These are phyloP conservation scores for Mycena capillaripes DNA, from an alignment of 768 basidiomycete genomes.

Conservation along the genomic window DNA sequence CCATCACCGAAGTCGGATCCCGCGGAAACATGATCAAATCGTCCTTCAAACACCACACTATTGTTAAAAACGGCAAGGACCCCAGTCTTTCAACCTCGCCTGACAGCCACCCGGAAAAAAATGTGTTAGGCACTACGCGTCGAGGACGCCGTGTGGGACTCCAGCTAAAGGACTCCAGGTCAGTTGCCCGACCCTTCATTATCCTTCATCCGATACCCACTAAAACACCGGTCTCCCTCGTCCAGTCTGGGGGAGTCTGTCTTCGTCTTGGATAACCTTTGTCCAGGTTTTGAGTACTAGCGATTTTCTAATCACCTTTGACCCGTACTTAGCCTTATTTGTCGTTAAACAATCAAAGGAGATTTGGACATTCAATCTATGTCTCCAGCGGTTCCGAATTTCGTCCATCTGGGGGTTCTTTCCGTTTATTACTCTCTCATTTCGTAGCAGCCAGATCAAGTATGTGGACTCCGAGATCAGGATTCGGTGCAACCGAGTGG, in stretches of 20 bases:
- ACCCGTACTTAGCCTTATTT: not conserved
- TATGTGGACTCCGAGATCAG: slow-evolving; percentile 26
- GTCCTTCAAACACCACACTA: no score
- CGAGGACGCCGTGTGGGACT: not conserved
- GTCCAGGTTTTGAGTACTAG: not conserved
- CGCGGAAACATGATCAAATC: no score
- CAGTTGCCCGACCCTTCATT: not conserved
- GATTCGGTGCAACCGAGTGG: slow-evolving; percentile 15
- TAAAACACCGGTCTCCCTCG: not conserved
- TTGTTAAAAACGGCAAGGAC: no score
- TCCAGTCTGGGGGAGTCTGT: slow-evolving; percentile 15
- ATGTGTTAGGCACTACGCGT: not conserved
- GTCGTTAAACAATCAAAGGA: not conserved
- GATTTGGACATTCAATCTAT: slow-evolving; percentile 27
- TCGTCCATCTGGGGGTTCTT: slow-evolving; percentile 10
- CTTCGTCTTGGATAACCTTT: not conserved
- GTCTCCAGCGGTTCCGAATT: slow-evolving; percentile 33
- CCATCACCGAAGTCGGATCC: no score
- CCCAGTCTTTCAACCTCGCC: no score
- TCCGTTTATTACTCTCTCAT: slow-evolving; percentile 2
- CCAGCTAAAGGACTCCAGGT: not conserved
- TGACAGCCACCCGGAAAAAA: not conserved
- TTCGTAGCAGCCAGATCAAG: slow-evolving; percentile 29
- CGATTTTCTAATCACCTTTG: not conserved
- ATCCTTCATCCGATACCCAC: not conserved